Evolutionary conservation across 345 rosid genomes (phyloP), one percentile per base, ranked within the genome.

Genomic region (Gynandropsis gynandra): DNA sequence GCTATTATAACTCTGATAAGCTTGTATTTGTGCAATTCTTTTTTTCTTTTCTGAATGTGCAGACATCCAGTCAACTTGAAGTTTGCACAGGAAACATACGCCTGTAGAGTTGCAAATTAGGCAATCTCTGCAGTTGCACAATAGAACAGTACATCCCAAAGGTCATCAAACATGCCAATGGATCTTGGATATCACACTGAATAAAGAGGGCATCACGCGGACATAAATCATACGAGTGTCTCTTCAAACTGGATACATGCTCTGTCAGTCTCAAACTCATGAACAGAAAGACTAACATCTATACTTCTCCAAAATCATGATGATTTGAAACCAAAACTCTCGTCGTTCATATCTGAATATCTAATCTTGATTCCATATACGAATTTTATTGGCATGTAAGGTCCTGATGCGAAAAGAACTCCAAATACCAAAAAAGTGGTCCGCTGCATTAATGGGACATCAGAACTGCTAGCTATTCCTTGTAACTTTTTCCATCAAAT

Each of bases 141-240:
- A 39, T 38, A 27, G 33, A 10, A 17, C 27, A 40, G 29, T 1
- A 27, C 31, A 27, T 38, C 29, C 9, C 1, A 13, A 47, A 32
- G 49, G 19, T 7, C 49, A 47, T 47, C 40, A 58, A 48, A 48
- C 7, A 58, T 29, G 7, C 52, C 44, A 24, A 42, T 10, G n/a
- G n/a, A n/a, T 37, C 53, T 12, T 27, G 16, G 37, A 32, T 10
- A 16, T 24, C 45, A 36, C 45, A 1, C 16, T 46, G 21, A 31
- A 34, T 14, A 36, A 20, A 34, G 35, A 10, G 5, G 40, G 10
- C 40, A 36, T 36, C 11, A 9, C 1, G 13, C 4, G 10, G 41
- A 46, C 4, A 3, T 4, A 16, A 50, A 42, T 49, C 48, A 33
- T 7, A 10, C n/a, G 34, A 42, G 43, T 8, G 12, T 38, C 49